Base-by-base conservation (phyloP, 1,284 basidiomycete genomes). In the Cutaneotrichosporon curvatum region DNA sequence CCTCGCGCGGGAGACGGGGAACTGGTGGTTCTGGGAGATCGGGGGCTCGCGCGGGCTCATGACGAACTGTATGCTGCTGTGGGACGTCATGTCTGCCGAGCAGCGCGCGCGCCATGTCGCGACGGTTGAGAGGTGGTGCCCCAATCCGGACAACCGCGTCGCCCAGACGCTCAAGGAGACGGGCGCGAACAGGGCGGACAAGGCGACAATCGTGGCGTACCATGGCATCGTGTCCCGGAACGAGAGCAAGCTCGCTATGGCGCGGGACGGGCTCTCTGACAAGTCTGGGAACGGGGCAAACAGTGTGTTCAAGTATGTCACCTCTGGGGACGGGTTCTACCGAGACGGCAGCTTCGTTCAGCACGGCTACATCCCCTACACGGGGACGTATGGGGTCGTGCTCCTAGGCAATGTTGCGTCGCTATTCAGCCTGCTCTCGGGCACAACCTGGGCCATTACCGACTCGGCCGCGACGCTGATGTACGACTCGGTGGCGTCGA, bases 11-110 rank as follows among this genome's bases (percentile, higher is more conserved):
- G 21, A 40, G 32, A n/a, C 15, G 11, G 38, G 25, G 22, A 40
- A 40, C 23, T 40, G 38, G 38, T 40, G 38, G 38, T 40, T 30
- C 23, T 40, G 38, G 38, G 38, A 40, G 25, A 40, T 40, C 25
- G 38, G 37, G 8, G 12, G 19, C 20, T 20, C 37, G 19, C 19
- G 21, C 20, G 4, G 20, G 2, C 20, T 23, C 8, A 23, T 21
- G 12, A 19, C 14, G 19, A 38, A n/a, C 6, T 14, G 12, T 19
- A 25, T 25, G 38, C 7, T 40, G 22, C 22, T 30, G 16, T 11
- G 15, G 2, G 21, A 22, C 38, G 18, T 25, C 38, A 22, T 25
- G n/a, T n/a, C 38, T 6, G 38, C 22, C n/a, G 38, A 12, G 22
- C 14, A 34, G 7, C 8, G 11, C 9, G 32, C 32, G 9, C 15